These are phyloP conservation scores for Scalesia atractyloides DNA, from an alignment of 129 eudicot genomes.

Conservation along the genomic window DNA sequence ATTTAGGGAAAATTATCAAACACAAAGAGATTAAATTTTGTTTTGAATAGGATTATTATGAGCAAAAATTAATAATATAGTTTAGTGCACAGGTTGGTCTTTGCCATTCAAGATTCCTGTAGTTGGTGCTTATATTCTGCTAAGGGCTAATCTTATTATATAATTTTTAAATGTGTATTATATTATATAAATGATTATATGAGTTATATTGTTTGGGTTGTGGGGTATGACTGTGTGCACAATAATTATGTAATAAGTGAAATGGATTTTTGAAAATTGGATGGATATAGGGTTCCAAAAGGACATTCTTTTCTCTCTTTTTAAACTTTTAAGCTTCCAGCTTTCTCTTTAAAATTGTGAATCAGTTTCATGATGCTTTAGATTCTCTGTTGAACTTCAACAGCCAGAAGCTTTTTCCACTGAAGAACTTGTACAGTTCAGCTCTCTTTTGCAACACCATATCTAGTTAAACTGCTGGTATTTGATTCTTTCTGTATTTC, in stretches of 20 bases:
- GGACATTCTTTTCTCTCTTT: constrained; percentile 18
- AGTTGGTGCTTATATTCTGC: constrained; percentile 3
- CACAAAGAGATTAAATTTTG: not conserved
- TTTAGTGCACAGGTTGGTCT: constrained; percentile 17
- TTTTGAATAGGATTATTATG: not conserved
- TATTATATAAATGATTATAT: not conserved
- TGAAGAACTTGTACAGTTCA: constrained; percentile 24
- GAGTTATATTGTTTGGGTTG: not conserved
- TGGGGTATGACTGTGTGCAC: constrained; percentile 28
- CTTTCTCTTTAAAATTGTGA: constrained; percentile 17
- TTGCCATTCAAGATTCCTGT: not conserved
- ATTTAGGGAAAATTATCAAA: not conserved
- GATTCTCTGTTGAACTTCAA: constrained; percentile 27
- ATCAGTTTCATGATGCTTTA: constrained; percentile 27
- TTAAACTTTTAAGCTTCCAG: constrained; percentile 12
- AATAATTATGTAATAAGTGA: constrained; percentile 34
- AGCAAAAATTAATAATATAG: constrained; percentile 1
- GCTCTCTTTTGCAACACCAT: not conserved
- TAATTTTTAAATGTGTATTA: not conserved
- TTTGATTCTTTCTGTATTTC: constrained; percentile 22
- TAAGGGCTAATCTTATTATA: not conserved
- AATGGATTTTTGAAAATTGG: not conserved
- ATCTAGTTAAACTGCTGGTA: constrained; percentile 21
- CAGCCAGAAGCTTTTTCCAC: constrained; percentile 6
- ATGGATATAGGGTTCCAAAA: constrained; percentile 23